Evolutionary conservation across 1,284 basidiomycete species (phyloP).

Genomic region (Trichosporon ovoides): DNA sequence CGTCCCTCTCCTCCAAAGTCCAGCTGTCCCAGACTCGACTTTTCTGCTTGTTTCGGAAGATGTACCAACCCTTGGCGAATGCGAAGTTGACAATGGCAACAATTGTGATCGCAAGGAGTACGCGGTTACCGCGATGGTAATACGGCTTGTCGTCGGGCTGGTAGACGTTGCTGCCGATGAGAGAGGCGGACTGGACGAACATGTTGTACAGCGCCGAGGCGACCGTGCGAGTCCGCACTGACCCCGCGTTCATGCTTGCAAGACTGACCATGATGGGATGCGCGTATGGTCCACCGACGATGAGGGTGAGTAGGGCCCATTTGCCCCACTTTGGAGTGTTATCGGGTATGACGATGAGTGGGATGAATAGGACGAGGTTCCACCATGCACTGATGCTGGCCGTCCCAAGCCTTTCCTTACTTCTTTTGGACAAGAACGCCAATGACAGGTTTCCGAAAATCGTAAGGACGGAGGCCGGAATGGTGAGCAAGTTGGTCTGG

Average conservation of each 20-base stretch:
- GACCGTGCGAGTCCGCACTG: constrained; percentile 39
- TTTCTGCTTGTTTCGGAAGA: constrained; percentile 27
- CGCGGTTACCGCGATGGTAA: constrained; percentile 37
- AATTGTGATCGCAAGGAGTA: constrained; percentile 30
- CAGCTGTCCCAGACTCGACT: constrained; percentile 29
- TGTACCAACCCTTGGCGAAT: constrained; percentile 27
- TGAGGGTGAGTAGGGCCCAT: constrained; percentile 20
- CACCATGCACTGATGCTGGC: constrained; percentile 25
- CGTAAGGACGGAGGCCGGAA: constrained; percentile 37
- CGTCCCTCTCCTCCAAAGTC: constrained; percentile 26
- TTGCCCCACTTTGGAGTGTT: constrained; percentile 21
- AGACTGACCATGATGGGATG: constrained; percentile 34
- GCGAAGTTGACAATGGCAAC: constrained; percentile 22
- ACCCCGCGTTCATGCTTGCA: constrained; percentile 31
- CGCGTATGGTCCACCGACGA: constrained; percentile 23
- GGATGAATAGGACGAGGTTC: constrained; percentile 32
- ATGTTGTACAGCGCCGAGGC: constrained; percentile 41
- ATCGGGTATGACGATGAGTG: constrained; percentile 26
- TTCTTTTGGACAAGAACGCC: constrained; percentile 26
- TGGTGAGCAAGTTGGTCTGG: constrained; percentile 45
- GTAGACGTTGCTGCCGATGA: constrained; percentile 38
- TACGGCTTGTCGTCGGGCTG: constrained; percentile 28
- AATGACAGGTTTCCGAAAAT: constrained; percentile 38
- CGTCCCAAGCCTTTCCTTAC: constrained; percentile 28
- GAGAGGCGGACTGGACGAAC: constrained; percentile 32